These are phyloP conservation scores for Termitomyces sp. DNA, from an alignment of 1,284 basidiomycete species.

Conservation along the genomic window DNA sequence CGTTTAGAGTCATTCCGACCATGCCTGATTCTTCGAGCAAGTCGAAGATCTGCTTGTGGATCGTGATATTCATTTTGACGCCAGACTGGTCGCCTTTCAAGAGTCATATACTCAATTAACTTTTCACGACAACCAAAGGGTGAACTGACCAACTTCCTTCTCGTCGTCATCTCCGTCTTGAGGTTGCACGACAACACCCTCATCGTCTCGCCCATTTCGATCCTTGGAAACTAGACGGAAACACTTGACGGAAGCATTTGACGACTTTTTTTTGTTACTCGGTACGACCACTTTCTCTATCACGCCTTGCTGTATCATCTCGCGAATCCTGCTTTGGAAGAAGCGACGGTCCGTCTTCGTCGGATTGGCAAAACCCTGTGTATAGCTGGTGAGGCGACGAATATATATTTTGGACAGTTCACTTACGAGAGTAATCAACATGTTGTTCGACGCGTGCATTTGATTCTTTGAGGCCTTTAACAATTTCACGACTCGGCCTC, in stretches of 20 bases:
- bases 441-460: conserved; percentile 64
- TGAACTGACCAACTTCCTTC: conserved; percentile 27
- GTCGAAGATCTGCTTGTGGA: conserved; percentile 73
- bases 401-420: not conserved
- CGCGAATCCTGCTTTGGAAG: conserved; percentile 66
- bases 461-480: conserved; percentile 62
- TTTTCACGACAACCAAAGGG: not conserved
- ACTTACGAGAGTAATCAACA: conserved; percentile 64
- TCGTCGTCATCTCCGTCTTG: conserved; percentile 40
- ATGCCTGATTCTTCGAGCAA: conserved; percentile 61
- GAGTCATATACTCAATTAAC: conserved; percentile 1
- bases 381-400: conserved; percentile 1
- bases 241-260: conserved; percentile 49
- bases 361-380: conserved; percentile 67
- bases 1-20: conserved; percentile 66
- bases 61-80: conserved; percentile 56
- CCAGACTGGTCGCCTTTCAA: conserved; percentile 29
- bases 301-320: conserved; percentile 63
- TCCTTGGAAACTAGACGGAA: conserved; percentile 50
- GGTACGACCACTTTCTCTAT: conserved; percentile 71
- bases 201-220: conserved; percentile 27
- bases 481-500: conserved; percentile 61
- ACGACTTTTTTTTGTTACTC: conserved; percentile 41
- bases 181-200: conserved; percentile 28
- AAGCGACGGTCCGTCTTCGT: conserved; percentile 71